Evolutionary conservation across 768 basidiomycete genomes (phyloP).

Genomic region (Agrocybe praecox): DNA sequence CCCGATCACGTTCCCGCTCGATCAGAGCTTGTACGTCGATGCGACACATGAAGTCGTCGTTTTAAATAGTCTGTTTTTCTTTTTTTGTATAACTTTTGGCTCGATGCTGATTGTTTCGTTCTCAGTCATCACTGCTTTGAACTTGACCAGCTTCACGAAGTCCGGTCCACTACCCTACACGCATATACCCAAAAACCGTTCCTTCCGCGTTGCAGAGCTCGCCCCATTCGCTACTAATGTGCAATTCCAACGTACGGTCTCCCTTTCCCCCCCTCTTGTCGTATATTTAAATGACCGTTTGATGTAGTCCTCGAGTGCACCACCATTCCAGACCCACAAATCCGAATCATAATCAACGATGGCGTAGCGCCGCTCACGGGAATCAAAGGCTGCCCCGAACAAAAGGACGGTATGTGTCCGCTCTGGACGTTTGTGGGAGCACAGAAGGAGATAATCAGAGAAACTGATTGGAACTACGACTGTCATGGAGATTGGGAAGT

Average conservation of each 20-base stretch:
- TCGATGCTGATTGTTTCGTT: constrained; percentile 1
- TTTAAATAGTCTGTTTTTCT: constrained; percentile 60
- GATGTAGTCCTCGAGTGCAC: constrained; percentile 63
- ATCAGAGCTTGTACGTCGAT: constrained; percentile 80
- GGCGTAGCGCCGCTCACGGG: constrained; percentile 81
- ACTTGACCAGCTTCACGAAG: constrained; percentile 72
- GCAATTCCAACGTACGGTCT: constrained; percentile 79
- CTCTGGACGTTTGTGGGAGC: constrained; percentile 71
- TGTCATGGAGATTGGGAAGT: constrained; percentile 80
- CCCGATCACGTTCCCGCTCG: constrained; percentile 68
- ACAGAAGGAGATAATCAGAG: constrained; percentile 63
- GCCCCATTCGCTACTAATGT: constrained; percentile 90
- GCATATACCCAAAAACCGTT: constrained; percentile 64
- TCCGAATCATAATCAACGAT: constrained; percentile 88
- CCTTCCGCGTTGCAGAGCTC: constrained; percentile 76
- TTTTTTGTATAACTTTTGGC: background rate
- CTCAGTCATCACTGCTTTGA: constrained; percentile 84
- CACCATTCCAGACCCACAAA: constrained; percentile 53
- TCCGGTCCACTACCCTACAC: constrained; percentile 76
- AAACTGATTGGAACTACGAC: constrained; percentile 74
- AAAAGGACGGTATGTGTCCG: constrained; percentile 79
- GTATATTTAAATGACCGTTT: constrained; percentile 11
- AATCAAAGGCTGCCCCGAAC: constrained; percentile 70
- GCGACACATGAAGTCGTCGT: constrained; percentile 93
- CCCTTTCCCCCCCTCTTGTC: background rate